Conservation (phyloP, 2,329 filamentous ascomycete genomes). For the Cladophialophora yegresii region DNA sequence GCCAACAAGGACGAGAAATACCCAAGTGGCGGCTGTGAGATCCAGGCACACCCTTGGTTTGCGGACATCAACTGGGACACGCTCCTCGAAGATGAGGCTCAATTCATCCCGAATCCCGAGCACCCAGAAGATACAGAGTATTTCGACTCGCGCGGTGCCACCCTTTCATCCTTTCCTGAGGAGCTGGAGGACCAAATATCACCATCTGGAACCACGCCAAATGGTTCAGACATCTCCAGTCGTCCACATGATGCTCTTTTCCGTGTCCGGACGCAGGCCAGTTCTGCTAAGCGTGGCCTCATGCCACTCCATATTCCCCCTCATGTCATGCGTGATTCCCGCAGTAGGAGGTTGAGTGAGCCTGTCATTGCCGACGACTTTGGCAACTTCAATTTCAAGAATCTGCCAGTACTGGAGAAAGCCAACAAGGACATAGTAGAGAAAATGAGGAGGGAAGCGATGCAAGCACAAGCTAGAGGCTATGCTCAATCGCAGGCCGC, state of each 20-base stretch:
- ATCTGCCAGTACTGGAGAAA: constrained; percentile 91
- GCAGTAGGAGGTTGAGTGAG: constrained; percentile 85
- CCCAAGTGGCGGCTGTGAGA: constrained; percentile 82
- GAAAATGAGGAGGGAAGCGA: constrained; percentile 86
- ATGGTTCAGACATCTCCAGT: constrained; percentile 75
- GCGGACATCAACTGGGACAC: constrained; percentile 83
- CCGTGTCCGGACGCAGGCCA: constrained; percentile 82
- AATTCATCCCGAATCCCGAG: constrained; percentile 88
- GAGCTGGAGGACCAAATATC: constrained; percentile 89
- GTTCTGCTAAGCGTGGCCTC: constrained; percentile 81
- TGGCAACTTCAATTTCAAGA: constrained; percentile 95
- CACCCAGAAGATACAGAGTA: constrained; percentile 98
- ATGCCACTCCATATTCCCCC: constrained; percentile 97
- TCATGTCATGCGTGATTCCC: constrained; percentile 81
- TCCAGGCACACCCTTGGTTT: constrained; percentile 88
- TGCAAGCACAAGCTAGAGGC: constrained; percentile 66
- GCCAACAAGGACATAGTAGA: constrained; percentile 99
- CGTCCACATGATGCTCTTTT: constrained; percentile 93
- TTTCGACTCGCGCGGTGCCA: constrained; percentile 89
- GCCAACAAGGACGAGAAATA: constrained; percentile 83
- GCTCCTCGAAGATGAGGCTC: constrained; percentile 89
- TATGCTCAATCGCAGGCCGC: constrained; percentile 45
- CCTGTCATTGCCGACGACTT: constrained; percentile 89
- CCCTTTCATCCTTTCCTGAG: constrained; percentile 86
- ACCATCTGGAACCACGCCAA: constrained; percentile 65